Evolutionary conservation across 2,329 filamentous ascomycete species (phyloP).

Genomic region (Rutstroemia sp.): DNA sequence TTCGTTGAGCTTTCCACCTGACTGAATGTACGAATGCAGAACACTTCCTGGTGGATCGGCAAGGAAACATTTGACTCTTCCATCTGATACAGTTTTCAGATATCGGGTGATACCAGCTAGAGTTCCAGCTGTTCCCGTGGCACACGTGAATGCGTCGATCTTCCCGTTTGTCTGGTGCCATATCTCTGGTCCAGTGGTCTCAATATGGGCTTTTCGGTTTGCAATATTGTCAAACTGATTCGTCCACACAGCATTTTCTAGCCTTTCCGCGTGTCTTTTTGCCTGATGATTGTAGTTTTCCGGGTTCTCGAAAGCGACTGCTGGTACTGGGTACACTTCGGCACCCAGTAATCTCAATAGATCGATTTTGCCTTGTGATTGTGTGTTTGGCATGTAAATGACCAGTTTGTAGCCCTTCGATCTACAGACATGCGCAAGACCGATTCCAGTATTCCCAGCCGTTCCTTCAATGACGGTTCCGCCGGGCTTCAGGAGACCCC

Average conservation of each 20-base stretch:
- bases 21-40: slow-evolving; percentile 83
- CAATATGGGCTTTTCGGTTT: slow-evolving; percentile 88
- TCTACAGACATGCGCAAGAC: slow-evolving; percentile 91
- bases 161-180: slow-evolving; percentile 85
- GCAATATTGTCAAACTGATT: slow-evolving; percentile 98
- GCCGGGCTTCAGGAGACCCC: slow-evolving; percentile 71
- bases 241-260: slow-evolving; percentile 93
- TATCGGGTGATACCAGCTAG: slow-evolving; percentile 83
- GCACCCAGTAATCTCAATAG: slow-evolving; percentile 83
- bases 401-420: slow-evolving; percentile 88
- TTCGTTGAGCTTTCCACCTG: slow-evolving; percentile 76
- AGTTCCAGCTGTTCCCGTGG: slow-evolving; percentile 88
- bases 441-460: slow-evolving; percentile 96
- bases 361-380: slow-evolving; percentile 97
- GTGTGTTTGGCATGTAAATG: slow-evolving; percentile 99
- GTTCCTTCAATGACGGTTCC: slow-evolving; percentile 97
- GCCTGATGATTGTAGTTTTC: slow-evolving; percentile 99
- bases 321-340: slow-evolving; percentile 92
- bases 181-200: slow-evolving; percentile 95
- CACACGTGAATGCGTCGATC: slow-evolving; percentile 90
- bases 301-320: slow-evolving; percentile 90
- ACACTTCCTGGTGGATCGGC: slow-evolving; percentile 93
- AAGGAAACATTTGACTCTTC: slow-evolving; percentile 77
- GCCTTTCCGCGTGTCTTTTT: slow-evolving; percentile 72
- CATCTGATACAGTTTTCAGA: slow-evolving; percentile 73